Evolutionary conservation across 2,329 filamentous ascomycete species (phyloP), one percentile per base, ranked within the genome.

Genomic region (Bipolaris cookei): DNA sequence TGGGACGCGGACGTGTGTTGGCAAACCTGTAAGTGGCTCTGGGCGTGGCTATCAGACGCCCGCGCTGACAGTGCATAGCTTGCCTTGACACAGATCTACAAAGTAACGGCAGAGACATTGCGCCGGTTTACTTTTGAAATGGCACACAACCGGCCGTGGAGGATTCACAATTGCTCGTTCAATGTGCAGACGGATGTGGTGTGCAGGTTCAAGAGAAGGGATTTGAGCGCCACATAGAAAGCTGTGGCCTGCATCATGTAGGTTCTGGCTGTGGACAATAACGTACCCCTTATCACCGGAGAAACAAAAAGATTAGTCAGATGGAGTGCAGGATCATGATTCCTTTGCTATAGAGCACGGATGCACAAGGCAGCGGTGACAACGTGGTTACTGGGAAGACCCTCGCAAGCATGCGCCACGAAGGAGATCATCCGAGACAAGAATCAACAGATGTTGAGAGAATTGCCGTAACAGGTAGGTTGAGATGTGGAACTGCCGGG

Each of bases 1-100:
- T 77, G 88, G 88, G 0, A 83, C 84, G 14, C 78, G 88, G 64
- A 90, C 88, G 2, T 91, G 88, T 66, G 80, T 83, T 50, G 89
- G 89, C 4, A 80, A 78, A 69, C 80, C 80, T 59, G 79, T 82
- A 48, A 75, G 72, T 50, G 57, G 50, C 77, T 23, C 18, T 10
- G 21, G 18, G 20, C 20, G 13, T 1, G 6, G 37, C 20, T 21
- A 25, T 1, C 8, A 10, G 4, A 11, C 1, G 21, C 5, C 7
- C 21, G 23, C 48, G 23, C 48, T 49, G 11, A 59, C 38, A 25
- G 14, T 35, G 18, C 11, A 45, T 35, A 53, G 45, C 38, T 54
- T 25, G 54, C 64, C 35, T 58, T 63, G 28, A 49, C 55, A 4
- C 64, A 71, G 37, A 69, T 68, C 1, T 62, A 66, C 51, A 70